A percentile compares a stretch with the other conserved stretches of the same genome.
Evolutionary conservation across 2,329 filamentous ascomycete genomes (phyloP).

Genomic region (Colletotrichum sp.): DNA sequence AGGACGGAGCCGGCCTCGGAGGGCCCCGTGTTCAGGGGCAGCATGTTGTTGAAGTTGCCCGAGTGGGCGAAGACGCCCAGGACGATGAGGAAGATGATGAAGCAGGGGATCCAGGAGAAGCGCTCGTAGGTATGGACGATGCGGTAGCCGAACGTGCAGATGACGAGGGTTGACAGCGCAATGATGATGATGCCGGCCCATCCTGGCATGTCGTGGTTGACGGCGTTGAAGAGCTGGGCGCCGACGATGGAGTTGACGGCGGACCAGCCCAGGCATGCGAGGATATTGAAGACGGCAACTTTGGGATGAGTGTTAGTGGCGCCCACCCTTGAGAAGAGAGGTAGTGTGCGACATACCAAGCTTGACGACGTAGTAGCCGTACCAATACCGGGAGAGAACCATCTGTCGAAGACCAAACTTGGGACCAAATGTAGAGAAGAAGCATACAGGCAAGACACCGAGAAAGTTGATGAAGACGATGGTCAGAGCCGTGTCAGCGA

Average conservation of each 20-base stretch:
- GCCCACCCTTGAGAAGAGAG: neutral
- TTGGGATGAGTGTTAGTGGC: conserved; percentile 11
- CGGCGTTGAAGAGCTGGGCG: conserved; percentile 76
- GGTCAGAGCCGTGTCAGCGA: conserved; percentile 73
- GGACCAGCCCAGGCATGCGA: conserved; percentile 77
- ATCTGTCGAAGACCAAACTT: conserved; percentile 78
- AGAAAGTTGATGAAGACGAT: conserved; percentile 79
- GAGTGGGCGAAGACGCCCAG: conserved; percentile 71
- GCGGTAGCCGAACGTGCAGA: conserved; percentile 78
- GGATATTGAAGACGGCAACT: conserved; percentile 73
- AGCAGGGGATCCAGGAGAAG: conserved; percentile 75
- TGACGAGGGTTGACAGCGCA: conserved; percentile 70
- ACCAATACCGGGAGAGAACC: conserved; percentile 80
- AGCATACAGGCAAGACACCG: conserved; percentile 74
- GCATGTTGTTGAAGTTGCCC: conserved; percentile 63
- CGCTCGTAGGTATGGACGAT: conserved; percentile 80
- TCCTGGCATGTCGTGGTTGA: conserved; percentile 72
- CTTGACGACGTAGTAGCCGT: conserved; percentile 74
- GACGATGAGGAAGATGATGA: conserved; percentile 75
- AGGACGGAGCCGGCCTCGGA: conserved; percentile 67
- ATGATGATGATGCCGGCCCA: conserved; percentile 79
- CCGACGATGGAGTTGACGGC: conserved; percentile 82
- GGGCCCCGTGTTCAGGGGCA: conserved; percentile 61
- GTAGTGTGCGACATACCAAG: conserved; percentile 59
- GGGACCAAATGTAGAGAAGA: conserved; percentile 80